Base-by-base conservation (phyloP, 148 eudicot genomes). In the Chenopodium suecicum region DNA sequence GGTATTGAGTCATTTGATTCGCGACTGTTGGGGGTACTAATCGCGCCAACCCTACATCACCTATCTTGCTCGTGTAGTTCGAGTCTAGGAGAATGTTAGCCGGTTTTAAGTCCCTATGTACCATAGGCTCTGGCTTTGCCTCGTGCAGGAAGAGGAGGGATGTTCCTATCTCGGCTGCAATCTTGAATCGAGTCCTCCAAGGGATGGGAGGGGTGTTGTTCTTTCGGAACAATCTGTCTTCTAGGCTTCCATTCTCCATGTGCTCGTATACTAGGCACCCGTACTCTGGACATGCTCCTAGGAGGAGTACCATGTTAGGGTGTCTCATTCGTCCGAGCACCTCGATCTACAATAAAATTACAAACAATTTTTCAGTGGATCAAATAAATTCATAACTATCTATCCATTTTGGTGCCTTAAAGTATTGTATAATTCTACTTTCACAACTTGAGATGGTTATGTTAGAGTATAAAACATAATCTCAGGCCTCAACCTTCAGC, bases 51-150 rank as follows among this genome's bases (percentile, higher is more conserved):
- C 98, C 98, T 7, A 94, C 98, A 17, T 94, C 98, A 23, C 90
- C 63, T 41, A 94, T 94, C 79, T 94, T 94, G 86, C 93, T 87
- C 74, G 85, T 89, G 68, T 60, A 92, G 84, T 90, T 89, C 27
- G 78, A 60, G 85, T 92, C 93, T 69, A 94, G 56, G 14, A 94
- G 89, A 44, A 94, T 94, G 82, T 94, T 92, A 16, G 93, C 98
- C 1, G 98, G 98, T 64, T 94, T 94, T 9, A 94, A 91, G 83
- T 94, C 98, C 4, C 98, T 89, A 64, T 94, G 98, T 75, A 94
- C 98, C 83, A 94, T 84, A 52, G 98, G 97, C 80, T 92, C 92
- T 1, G 97, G 97, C 79, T 90, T 91, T 47, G 94, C 66, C 19
- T 88, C 84, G 86, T 94, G 98, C 48, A 94, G 93, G 76, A 88